Base-by-base conservation (phyloP, 2,329 filamentous ascomycete genomes). In the Alternaria rosae region DNA sequence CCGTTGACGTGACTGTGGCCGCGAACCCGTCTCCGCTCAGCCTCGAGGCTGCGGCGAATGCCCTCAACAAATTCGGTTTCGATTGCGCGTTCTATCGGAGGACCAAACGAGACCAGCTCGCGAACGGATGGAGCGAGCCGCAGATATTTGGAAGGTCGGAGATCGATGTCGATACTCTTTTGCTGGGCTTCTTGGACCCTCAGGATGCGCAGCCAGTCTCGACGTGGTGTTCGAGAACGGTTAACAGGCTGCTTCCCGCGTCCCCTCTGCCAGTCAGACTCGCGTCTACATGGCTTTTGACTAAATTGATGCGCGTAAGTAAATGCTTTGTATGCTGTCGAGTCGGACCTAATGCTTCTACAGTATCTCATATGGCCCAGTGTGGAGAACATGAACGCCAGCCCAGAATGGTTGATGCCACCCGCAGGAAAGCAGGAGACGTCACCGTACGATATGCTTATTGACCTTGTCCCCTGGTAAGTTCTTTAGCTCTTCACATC, bases 341-440 rank as follows among this genome's bases (percentile, higher is more conserved):
- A 25, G 30, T 15, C 13, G 15, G 21, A 23, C 43, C 69, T 74
- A 56, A 73, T 44, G 4, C 13, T n/a, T 17, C 42, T 43, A 17
- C 53, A 78, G 76, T 78, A 70, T 68, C 68, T 77, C 52, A 76
- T 78, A 11, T 78, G 76, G 76, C 76, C 76, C n/a, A 76, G 66
- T 60, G 72, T 76, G 8, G 75, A 77, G 41, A 76, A 76, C 44
- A 71, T 77, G 70, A 76, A 77, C 43, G 58, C 68, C 5, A 76
- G 73, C 65, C 76, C 76, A 25, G 76, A 78, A 13, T 78, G 76
- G 76, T 54, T 78, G 63, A 72, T 74, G 68, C 76, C 75, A 35
- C 62, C 73, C 8, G 61, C 70, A 21, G 67, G 70, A 17, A 72
- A 70, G 57, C 71, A 73, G 30, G 73, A 77, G n/a, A 70, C 65